Evolutionary conservation across 1,284 basidiomycete species (phyloP).

Genomic region (Gomphus bonarii): DNA sequence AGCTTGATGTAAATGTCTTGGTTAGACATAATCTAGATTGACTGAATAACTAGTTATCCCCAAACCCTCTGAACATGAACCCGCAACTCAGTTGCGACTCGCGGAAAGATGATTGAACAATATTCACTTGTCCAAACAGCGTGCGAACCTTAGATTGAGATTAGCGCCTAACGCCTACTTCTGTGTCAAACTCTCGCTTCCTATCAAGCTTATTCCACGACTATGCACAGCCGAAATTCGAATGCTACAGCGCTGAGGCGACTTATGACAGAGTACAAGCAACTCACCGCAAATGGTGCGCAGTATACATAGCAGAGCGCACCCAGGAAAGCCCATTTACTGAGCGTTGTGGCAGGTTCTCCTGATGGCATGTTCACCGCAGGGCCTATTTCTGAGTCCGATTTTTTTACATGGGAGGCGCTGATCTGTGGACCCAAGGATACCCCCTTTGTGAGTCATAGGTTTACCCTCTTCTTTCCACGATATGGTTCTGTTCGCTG

Average conservation of each 20-base stretch:
- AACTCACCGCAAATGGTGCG: constrained; percentile 59
- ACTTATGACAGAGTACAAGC: constrained; percentile 90
- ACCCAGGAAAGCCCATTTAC: neutral
- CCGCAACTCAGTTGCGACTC: neutral
- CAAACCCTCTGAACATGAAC: neutral
- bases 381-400: constrained; percentile 88
- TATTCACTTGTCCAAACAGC: neutral
- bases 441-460: constrained; percentile 78
- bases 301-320: neutral
- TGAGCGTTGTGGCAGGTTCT: constrained; percentile 41
- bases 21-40: neutral
- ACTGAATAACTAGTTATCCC: neutral
- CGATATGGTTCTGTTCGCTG: neutral
- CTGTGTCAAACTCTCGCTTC: neutral
- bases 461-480: neutral
- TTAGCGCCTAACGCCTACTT: neutral
- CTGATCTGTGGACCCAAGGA: constrained; percentile 94
- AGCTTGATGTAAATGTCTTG: neutral
- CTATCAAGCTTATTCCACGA: neutral
- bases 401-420: constrained; percentile 98
- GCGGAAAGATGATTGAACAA: neutral
- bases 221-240: constrained; percentile 13
- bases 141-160: neutral
- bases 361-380: constrained; percentile 86
- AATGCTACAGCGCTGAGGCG: constrained; percentile 63